Evolutionary conservation across 2,329 filamentous ascomycete genomes (phyloP).

Genomic region (Colletotrichum costaricense): DNA sequence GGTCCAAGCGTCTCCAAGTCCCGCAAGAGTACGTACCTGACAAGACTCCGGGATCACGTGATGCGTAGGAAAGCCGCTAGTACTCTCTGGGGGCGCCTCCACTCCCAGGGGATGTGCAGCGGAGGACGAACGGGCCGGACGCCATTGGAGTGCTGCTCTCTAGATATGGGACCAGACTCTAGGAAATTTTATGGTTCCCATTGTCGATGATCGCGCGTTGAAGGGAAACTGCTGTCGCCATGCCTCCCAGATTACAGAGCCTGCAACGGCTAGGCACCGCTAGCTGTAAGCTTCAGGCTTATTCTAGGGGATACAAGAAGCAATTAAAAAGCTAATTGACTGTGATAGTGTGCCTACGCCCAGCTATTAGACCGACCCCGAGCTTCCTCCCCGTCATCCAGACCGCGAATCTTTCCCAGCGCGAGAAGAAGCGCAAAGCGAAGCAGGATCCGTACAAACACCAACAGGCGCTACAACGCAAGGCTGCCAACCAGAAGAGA

Average conservation of each 20-base stretch:
- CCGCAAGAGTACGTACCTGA: background rate
- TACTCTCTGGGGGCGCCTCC: background rate
- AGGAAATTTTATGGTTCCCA: slow-evolving; percentile 33
- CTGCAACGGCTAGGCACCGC: slow-evolving; percentile 70
- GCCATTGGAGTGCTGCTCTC: background rate
- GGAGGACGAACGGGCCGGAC: background rate
- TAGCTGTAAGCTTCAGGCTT: slow-evolving; percentile 61
- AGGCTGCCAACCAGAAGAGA: slow-evolving; percentile 83
- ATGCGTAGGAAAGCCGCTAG: background rate
- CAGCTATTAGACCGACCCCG: slow-evolving; percentile 57
- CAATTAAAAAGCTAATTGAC: slow-evolving; percentile 39
- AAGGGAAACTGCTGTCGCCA: slow-evolving; percentile 51
- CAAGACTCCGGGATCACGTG: rapidly evolving
- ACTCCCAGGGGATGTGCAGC: background rate
- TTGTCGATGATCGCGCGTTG: slow-evolving; percentile 32
- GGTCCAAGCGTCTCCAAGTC: background rate
- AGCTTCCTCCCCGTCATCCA: slow-evolving; percentile 70
- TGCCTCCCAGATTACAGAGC: slow-evolving; percentile 75
- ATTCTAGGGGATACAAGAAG: background rate
- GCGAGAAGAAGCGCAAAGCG: slow-evolving; percentile 73
- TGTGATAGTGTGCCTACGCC: slow-evolving; percentile 69
- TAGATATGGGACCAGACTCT: slow-evolving; percentile 7
- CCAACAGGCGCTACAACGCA: slow-evolving; percentile 84
- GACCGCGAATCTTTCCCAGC: slow-evolving; percentile 70
- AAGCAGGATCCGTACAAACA: slow-evolving; percentile 85